These are phyloP conservation scores for Parmelia sp. DNA, from an alignment of 495 filamentous ascomycete genomes.

Conservation along the genomic window DNA sequence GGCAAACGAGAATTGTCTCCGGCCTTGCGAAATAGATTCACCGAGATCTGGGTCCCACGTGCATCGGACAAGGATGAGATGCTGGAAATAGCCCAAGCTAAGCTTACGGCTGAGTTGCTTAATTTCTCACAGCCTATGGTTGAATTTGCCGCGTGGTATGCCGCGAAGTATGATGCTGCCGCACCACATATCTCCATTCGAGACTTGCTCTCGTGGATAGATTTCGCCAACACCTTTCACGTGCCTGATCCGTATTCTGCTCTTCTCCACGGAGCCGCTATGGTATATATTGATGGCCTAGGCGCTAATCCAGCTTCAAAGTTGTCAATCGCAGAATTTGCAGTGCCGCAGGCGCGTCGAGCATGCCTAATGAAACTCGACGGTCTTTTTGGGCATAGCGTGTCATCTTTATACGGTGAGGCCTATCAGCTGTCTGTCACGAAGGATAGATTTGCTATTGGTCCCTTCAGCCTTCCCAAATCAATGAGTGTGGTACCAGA, in stretches of 20 bases:
- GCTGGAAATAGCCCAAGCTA: conserved; percentile 73
- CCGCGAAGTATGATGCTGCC: conserved; percentile 64
- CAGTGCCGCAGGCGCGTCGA: conserved; percentile 54
- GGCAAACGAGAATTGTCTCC: conserved; percentile 96
- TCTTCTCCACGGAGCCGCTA: conserved; percentile 80
- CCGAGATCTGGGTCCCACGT: conserved; percentile 95
- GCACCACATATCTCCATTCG: conserved; percentile 74
- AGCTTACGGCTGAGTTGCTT: conserved; percentile 47
- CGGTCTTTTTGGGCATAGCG: conserved; percentile 56
- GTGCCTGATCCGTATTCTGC: conserved; percentile 47
- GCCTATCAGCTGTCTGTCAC: conserved; percentile 45
- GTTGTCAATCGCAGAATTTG: conserved; percentile 56
- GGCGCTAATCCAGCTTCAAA: conserved; percentile 89
- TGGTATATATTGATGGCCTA: conserved; percentile 92
- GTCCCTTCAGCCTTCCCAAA: conserved; percentile 63
- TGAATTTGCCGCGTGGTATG: conserved; percentile 89
- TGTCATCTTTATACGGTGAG: conserved; percentile 55
- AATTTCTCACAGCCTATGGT: conserved; percentile 60
- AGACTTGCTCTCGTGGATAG: conserved; percentile 88
- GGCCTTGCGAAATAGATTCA: conserved; percentile 92
- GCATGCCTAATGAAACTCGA: conserved; percentile 68
- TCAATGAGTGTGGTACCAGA: conserved; percentile 43
- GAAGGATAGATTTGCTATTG: conserved; percentile 51
- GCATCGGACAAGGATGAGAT: conserved; percentile 75
- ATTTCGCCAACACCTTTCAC: conserved; percentile 70